These are phyloP conservation scores for Murraya paniculata DNA, from an alignment of 345 rosid species.

Conservation along the genomic window DNA sequence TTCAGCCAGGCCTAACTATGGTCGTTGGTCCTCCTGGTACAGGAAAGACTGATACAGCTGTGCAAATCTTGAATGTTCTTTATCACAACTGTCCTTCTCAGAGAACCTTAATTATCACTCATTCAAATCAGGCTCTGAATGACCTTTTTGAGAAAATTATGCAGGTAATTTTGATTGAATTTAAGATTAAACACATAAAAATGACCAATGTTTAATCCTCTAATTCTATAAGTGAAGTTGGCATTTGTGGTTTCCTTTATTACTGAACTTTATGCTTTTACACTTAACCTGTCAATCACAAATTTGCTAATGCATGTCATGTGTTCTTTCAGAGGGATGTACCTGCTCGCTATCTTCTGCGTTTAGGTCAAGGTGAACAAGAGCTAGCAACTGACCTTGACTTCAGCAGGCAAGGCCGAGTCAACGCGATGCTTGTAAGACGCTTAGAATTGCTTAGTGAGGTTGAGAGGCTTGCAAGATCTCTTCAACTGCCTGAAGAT, in stretches of 20 bases:
- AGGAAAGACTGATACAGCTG: constrained; percentile 99
- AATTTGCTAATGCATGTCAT: constrained; percentile 10
- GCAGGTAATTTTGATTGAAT: constrained; percentile 48
- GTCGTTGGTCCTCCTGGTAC: constrained; percentile 99
- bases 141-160: constrained; percentile 98
- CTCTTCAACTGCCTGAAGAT: constrained; percentile 95
- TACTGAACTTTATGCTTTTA: constrained; percentile 1
- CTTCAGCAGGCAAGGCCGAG: constrained; percentile 98
- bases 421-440: constrained; percentile 96
- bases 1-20: constrained; percentile 98
- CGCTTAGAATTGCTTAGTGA: constrained; percentile 85
- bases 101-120: constrained; percentile 95
- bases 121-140: constrained; percentile 97
- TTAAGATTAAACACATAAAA: not conserved
- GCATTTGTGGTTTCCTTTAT: not conserved
- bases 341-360: constrained; percentile 99
- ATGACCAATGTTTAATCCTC: not conserved
- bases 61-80: constrained; percentile 89
- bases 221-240: not conserved
- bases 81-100: constrained; percentile 98
- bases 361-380: constrained; percentile 99
- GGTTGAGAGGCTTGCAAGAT: constrained; percentile 96
- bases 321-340: constrained; percentile 81
- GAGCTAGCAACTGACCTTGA: constrained; percentile 97
- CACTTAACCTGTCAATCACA: constrained; percentile 1